Evolutionary conservation across 2,329 filamentous ascomycete species (phyloP), one percentile per base, ranked within the genome.

Genomic region (Ophiostoma piceae): DNA sequence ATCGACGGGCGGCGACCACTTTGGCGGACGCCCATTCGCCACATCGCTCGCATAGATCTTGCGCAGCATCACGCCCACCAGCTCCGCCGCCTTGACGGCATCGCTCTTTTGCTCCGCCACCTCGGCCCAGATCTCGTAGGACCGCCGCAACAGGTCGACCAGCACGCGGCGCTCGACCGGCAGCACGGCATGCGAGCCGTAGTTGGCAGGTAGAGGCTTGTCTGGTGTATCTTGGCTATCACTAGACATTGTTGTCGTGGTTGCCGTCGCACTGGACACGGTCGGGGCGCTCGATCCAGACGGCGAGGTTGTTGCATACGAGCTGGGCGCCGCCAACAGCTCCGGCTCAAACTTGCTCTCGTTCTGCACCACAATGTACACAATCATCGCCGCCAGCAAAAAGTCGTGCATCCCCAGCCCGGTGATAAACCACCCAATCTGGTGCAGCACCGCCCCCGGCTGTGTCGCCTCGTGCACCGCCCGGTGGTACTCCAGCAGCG

Each of bases 391-490:
- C 0, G 87, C 86, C 2, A 89, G 80, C 68, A 90, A 78, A 67
- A 86, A 89, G 74, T 90, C 87, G 67, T 88, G 85, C 68, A 86
- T 82, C 12, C 84, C 82, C 3, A 89, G 77, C 0, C 84, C 84
- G 2, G 83, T 84, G 26, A 88, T 76, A 73, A 88, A 87, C 84
- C 86, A 88, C 5, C 82, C 81, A 51, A 84, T 81, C 39, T 80
- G 78, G 71, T 80, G 79, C 16, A 90, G 77, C 35, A 85, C 78
- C 6, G 84, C 84, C 0, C 86, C 86, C 0, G 86, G 85, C 70
- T 82, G 81, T 2, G 79, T 81, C 0, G 82, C 83, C 67, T 83
- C 78, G 75, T 82, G 82, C 62, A 86, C 81, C 39, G 76, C 75
- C 43, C 78, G 73, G 74, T 87, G 85, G 71, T 82, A 82, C 0